phyloP scores from a whole-genome alignment of 768 basidiomycete species.

The Boletellus ananas region DNA sequence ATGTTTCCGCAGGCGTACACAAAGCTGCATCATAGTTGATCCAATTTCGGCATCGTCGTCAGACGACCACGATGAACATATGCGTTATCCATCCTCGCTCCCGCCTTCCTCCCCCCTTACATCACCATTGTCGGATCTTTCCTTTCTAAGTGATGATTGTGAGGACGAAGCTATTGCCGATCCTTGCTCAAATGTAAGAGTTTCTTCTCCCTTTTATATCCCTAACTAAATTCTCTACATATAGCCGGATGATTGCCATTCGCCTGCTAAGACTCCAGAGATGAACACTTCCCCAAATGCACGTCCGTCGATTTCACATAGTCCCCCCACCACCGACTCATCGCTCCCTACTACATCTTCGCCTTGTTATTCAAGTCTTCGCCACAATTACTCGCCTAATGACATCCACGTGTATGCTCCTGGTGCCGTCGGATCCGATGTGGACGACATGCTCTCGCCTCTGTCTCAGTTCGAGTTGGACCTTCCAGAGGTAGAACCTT shows the following conservation, averaged over 20 bases:
- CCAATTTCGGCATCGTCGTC: background rate
- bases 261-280: conserved; percentile 7
- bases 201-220: conserved; percentile 8
- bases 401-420: background rate
- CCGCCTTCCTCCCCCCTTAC: conserved; percentile 44
- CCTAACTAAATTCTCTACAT: conserved; percentile 3
- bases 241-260: conserved; percentile 12
- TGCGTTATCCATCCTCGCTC: conserved; percentile 22
- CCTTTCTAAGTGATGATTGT: conserved; percentile 30
- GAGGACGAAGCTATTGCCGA: conserved; percentile 10
- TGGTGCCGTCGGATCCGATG: background rate
- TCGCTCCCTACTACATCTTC: background rate
- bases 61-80: conserved; percentile 16
- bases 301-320: background rate
- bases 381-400: background rate
- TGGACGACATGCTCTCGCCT: conserved; percentile 13
- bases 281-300: conserved; percentile 10
- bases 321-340: background rate
- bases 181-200: conserved; percentile 29
- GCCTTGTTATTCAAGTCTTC: background rate
- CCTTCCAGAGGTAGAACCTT: conserved; percentile 16
- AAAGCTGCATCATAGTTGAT: background rate
- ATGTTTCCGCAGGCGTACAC: conserved; percentile 1
- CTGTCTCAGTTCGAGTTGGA: conserved; percentile 26
- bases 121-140: conserved; percentile 39